phyloP scores from a whole-genome alignment of 352 stramenopile species.

The Phytopythium helicoides region DNA sequence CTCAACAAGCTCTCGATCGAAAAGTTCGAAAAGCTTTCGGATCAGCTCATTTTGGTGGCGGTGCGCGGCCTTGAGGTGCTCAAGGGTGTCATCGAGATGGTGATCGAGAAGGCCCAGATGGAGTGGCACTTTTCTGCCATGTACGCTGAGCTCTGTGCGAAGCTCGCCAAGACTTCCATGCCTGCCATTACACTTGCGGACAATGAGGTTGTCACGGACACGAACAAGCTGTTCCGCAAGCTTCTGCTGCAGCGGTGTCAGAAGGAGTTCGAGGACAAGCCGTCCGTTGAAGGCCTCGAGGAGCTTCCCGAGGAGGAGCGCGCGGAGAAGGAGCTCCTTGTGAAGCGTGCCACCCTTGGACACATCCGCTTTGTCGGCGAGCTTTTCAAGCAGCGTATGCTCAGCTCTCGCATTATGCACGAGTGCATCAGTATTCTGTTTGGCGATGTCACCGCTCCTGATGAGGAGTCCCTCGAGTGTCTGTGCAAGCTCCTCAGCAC shows the following conservation, averaged over 20 bases:
- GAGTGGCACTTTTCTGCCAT: conserved; percentile 96
- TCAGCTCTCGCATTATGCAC: conserved; percentile 95
- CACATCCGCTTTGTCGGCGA: conserved; percentile 97
- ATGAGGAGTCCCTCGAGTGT: conserved; percentile 96
- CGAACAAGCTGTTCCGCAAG: conserved; percentile 93
- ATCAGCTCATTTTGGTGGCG: conserved; percentile 89
- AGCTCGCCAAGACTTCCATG: conserved; percentile 88
- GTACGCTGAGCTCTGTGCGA: conserved; percentile 94
- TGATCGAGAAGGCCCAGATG: conserved; percentile 95
- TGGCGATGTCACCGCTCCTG: conserved; percentile 69
- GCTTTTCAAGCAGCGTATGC: conserved; percentile 94
- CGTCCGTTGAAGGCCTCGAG: conserved; percentile 65
- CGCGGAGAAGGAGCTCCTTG: conserved; percentile 73
- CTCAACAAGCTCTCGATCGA: conserved; percentile 97
- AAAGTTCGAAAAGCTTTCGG: conserved; percentile 95
- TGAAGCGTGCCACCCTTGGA: conserved; percentile 83
- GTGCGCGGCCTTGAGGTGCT: conserved; percentile 83
- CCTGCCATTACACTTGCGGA: conserved; percentile 63
- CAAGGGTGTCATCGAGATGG: conserved; percentile 89
- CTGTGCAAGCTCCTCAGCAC: conserved; percentile 93
- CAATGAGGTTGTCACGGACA: conserved; percentile 60
- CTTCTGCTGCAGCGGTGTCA: conserved; percentile 92
- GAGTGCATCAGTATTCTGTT: conserved; percentile 85
- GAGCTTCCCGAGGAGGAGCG: conserved; percentile 46
- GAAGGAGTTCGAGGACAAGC: conserved; percentile 92